Evolutionary conservation across 345 rosid genomes (phyloP).

Genomic region (Limnanthes douglasii): DNA sequence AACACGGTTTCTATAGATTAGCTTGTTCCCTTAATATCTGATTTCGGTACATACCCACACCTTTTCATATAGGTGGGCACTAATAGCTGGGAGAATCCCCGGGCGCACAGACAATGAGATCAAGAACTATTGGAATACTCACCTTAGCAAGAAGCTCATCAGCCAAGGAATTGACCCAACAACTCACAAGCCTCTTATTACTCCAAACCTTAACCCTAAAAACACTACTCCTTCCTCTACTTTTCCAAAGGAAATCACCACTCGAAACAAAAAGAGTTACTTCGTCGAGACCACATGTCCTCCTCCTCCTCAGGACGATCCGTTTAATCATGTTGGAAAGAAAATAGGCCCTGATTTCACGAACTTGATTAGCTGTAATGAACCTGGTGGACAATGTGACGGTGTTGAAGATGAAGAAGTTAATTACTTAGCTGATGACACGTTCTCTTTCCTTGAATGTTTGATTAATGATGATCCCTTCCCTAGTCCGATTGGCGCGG

Average conservation of each 20-base stretch:
- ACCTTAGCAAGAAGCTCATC: constrained; percentile 45
- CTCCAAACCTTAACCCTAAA: too few relatives aligned
- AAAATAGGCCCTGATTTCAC: too few relatives aligned
- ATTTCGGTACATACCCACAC: too few relatives aligned
- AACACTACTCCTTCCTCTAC: too few relatives aligned
- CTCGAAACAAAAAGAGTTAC: too few relatives aligned
- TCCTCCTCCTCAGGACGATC: background rate
- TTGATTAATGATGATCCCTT: constrained; percentile 21
- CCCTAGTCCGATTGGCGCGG: too few relatives aligned
- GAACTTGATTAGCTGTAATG: too few relatives aligned
- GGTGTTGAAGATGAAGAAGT: constrained; percentile 2
- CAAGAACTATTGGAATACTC: constrained; percentile 62
- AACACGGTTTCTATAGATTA: too few relatives aligned
- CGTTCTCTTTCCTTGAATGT: constrained; percentile 35
- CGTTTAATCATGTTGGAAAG: too few relatives aligned
- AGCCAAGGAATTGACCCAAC: constrained; percentile 59
- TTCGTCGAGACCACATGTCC: background rate
- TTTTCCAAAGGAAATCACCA: too few relatives aligned
- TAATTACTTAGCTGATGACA: constrained; percentile 21
- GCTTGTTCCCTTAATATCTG: too few relatives aligned
- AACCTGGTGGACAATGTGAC: constrained; percentile 4
- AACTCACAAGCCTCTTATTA: constrained; percentile 35
- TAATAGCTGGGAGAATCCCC: constrained; percentile 60
- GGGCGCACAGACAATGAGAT: constrained; percentile 59
- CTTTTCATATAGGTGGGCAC: constrained; percentile 44